Evolutionary conservation across 768 basidiomycete species (phyloP).

Genomic region (Ramaria rubella): DNA sequence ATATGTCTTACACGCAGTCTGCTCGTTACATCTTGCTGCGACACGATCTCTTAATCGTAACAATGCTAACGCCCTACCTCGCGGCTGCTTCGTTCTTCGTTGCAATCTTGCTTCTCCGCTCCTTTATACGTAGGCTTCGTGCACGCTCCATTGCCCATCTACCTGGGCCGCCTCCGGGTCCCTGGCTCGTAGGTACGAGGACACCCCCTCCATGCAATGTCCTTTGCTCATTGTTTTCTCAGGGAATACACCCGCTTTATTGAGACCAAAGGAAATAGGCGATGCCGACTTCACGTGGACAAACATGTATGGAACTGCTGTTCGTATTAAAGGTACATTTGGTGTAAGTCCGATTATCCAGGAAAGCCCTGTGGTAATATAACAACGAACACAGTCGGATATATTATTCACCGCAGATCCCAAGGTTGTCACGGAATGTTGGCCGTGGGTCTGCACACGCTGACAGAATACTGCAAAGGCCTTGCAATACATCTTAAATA

Average conservation of each 20-base stretch:
- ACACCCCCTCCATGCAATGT: neutral
- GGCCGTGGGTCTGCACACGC: conserved; percentile 15
- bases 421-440: conserved; percentile 34
- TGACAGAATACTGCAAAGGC: conserved; percentile 23
- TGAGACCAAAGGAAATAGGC: conserved; percentile 21
- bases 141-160: neutral
- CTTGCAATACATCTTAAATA: conserved; percentile 24
- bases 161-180: neutral
- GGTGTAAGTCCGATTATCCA: neutral
- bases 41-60: too few species aligned
- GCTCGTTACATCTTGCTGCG: too few species aligned
- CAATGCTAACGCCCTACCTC: neutral
- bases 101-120: neutral
- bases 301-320: conserved; percentile 22
- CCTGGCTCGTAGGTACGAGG: conserved; percentile 5
- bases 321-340: conserved; percentile 14
- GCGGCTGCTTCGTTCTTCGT: neutral
- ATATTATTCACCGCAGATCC: conserved; percentile 27
- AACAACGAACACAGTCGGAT: conserved; percentile 19
- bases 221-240: neutral
- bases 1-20: too few species aligned
- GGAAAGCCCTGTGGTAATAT: neutral
- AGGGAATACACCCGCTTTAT: conserved; percentile 27
- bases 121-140: neutral
- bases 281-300: conserved; percentile 27